Evolutionary conservation across 2,329 filamentous ascomycete species (phyloP).

Genomic region (Colletotrichum navitas): DNA sequence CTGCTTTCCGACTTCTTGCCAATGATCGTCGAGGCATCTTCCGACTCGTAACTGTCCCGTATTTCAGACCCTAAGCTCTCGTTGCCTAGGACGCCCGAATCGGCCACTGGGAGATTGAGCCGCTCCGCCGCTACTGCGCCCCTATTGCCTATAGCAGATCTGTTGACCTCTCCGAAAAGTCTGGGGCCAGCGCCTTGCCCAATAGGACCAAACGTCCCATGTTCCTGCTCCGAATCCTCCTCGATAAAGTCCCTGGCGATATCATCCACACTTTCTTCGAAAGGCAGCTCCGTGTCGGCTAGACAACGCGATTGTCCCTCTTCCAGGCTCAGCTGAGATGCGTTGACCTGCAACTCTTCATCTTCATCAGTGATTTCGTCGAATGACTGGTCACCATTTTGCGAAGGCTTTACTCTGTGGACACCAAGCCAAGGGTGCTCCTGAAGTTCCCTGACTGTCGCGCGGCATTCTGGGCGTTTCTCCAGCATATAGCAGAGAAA

Average conservation of each 20-base stretch:
- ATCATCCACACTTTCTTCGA: conserved; percentile 53
- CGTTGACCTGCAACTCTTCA: conserved; percentile 65
- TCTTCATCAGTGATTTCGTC: conserved; percentile 74
- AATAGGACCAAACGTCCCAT: conserved; percentile 73
- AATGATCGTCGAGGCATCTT: conserved; percentile 47
- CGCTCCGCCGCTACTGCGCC: conserved; percentile 62
- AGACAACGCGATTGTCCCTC: conserved; percentile 54
- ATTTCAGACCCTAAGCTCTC: conserved; percentile 58
- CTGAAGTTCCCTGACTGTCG: conserved; percentile 78
- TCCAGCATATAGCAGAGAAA: conserved; percentile 85
- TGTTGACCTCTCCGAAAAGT: conserved; percentile 68
- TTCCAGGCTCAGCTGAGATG: conserved; percentile 74
- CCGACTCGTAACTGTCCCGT: conserved; percentile 62
- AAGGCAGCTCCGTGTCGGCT: conserved; percentile 43
- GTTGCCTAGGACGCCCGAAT: conserved; percentile 44
- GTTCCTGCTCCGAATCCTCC: conserved; percentile 86
- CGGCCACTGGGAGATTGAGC: conserved; percentile 61
- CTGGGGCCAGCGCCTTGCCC: conserved; percentile 52
- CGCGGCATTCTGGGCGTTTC: conserved; percentile 81
- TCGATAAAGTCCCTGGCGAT: conserved; percentile 58
- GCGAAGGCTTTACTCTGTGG: conserved; percentile 43
- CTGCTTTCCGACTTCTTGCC: conserved; percentile 21
- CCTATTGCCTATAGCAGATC: conserved; percentile 66
- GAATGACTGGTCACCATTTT: conserved; percentile 61
- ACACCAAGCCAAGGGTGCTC: conserved; percentile 78